These are phyloP conservation scores for Mucor mucedo DNA, from an alignment of 371 early-diverging fungal species.

Conservation along the genomic window DNA sequence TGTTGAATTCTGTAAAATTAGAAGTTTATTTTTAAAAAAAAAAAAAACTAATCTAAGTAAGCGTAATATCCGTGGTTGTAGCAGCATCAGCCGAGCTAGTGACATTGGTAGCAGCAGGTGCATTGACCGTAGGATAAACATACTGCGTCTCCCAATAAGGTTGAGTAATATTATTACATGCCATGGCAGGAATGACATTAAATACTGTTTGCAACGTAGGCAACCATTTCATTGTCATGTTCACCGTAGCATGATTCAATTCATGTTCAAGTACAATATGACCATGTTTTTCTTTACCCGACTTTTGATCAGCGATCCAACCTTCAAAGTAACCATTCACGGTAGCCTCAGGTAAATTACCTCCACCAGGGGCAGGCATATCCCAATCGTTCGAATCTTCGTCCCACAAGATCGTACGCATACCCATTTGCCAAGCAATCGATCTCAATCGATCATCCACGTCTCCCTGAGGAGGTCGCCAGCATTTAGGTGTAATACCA, in stretches of 20 bases:
- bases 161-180: slow-evolving; percentile 51
- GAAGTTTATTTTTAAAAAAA: too few species aligned
- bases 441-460: slow-evolving; percentile 59
- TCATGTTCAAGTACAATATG: slow-evolving; percentile 58
- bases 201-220: slow-evolving; percentile 46
- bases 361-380: slow-evolving; percentile 49
- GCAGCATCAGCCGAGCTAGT: neutral
- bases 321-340: slow-evolving; percentile 29
- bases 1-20: too few species aligned
- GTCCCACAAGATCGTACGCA: slow-evolving; percentile 46
- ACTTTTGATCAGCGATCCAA: slow-evolving; percentile 43
- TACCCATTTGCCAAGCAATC: slow-evolving; percentile 58
- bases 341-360: slow-evolving; percentile 33
- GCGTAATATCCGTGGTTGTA: neutral
- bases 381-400: slow-evolving; percentile 43
- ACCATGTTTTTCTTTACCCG: slow-evolving; percentile 40
- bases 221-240: slow-evolving; percentile 50
- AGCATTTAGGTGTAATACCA: slow-evolving; percentile 60
- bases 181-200: slow-evolving; percentile 53
- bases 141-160: slow-evolving; percentile 54
- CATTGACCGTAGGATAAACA: slow-evolving; percentile 36
- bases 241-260: slow-evolving; percentile 49
- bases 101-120: neutral
- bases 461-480: slow-evolving; percentile 62
- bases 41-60: too few species aligned